Evolutionary conservation across 352 stramenopile genomes (phyloP).

Genomic region (Pythium monospermum): DNA sequence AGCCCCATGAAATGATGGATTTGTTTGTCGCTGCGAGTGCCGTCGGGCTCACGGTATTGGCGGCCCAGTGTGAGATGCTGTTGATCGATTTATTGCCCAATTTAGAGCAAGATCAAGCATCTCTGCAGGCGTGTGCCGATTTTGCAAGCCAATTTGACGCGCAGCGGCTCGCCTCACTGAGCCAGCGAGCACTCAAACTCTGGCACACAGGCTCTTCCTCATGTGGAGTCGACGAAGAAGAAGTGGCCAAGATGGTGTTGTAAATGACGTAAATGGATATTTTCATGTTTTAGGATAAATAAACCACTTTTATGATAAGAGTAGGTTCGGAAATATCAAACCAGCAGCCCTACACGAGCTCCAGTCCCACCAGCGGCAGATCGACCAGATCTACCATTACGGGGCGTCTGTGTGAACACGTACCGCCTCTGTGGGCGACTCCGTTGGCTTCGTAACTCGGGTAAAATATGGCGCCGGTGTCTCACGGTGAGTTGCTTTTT

Average conservation of each 20-base stretch:
- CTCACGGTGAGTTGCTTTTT: background rate
- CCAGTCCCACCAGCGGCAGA: no score
- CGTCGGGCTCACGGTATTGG: conserved; percentile 47
- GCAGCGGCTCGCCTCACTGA: conserved; percentile 40
- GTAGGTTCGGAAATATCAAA: no score
- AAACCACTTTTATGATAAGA: no score
- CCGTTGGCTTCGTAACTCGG: no score
- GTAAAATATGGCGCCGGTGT: background rate
- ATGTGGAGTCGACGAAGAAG: background rate
- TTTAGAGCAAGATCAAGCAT: conserved; percentile 40
- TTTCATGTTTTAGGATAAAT: no score
- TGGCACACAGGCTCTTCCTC: conserved; percentile 4
- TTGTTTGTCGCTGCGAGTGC: conserved; percentile 61
- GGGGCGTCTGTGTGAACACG: no score
- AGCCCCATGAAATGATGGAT: conserved; percentile 66
- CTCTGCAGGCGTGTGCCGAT: conserved; percentile 49
- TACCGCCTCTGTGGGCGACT: no score
- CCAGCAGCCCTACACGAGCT: no score
- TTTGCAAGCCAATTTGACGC: conserved; percentile 64
- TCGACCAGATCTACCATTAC: no score
- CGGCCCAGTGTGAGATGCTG: conserved; percentile 54
- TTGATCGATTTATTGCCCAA: conserved; percentile 42
- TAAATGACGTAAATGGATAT: no score
- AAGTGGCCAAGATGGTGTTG: background rate
- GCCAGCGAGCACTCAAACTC: conserved; percentile 18